A percentile compares a stretch with the other conserved stretches of the same genome.
Conservation (phyloP, 139 green algal genomes). For the Mesotaenium endlicherianum region DNA sequence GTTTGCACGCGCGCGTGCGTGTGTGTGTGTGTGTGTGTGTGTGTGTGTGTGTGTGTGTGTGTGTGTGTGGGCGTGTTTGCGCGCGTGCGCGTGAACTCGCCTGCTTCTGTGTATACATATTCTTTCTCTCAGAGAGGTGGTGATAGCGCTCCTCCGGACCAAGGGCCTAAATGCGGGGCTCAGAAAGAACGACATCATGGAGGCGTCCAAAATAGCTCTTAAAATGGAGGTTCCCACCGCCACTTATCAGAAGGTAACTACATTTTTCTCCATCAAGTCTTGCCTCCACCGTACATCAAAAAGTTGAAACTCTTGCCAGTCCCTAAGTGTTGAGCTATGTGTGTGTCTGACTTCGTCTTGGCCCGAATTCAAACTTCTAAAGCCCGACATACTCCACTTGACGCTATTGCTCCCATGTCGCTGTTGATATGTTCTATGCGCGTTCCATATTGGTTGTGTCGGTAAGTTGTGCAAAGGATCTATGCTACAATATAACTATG, state of each 20-base stretch:
- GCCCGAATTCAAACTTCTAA: background rate
- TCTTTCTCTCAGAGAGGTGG: slow-evolving; percentile 20
- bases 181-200: slow-evolving; percentile 42
- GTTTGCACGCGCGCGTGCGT: background rate
- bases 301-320: too few species aligned
- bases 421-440: background rate
- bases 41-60: background rate
- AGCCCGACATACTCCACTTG: background rate
- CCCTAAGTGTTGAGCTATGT: background rate
- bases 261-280: background rate
- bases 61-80: background rate
- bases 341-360: background rate
- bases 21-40: background rate
- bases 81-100: background rate
- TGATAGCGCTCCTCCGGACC: slow-evolving; percentile 33
- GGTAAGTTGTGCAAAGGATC: background rate
- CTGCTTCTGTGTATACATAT: background rate
- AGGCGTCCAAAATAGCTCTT: slow-evolving; percentile 42
- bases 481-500: background rate
- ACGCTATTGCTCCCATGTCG: background rate
- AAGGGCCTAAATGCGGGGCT: slow-evolving; percentile 16
- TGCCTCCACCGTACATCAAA: background rate
- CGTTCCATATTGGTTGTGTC: background rate
- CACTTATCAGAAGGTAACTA: slow-evolving; percentile 35
- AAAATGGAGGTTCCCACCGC: slow-evolving; percentile 31